These are phyloP conservation scores for Ustilago loliicola DNA, from an alignment of 1,284 basidiomycete genomes.

Conservation along the genomic window DNA sequence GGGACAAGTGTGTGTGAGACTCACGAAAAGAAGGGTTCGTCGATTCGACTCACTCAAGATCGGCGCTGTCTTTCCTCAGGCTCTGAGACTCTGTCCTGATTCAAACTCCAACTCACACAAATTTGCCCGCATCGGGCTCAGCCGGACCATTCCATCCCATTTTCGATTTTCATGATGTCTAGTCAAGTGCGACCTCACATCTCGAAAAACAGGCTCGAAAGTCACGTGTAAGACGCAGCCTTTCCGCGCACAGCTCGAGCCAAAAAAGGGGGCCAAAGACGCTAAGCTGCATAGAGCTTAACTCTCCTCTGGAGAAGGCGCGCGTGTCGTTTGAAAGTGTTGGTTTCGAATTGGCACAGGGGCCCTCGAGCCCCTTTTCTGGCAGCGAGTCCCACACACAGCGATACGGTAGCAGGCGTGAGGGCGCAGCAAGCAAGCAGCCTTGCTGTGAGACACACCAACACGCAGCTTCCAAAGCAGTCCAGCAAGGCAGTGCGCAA, in stretches of 20 bases:
- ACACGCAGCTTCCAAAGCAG: neutral
- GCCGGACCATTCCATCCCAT: conserved; percentile 10
- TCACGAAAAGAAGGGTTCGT: neutral
- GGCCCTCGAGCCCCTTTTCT: conserved; percentile 1
- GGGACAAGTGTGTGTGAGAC: conserved; percentile 17
- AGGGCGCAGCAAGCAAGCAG: neutral
- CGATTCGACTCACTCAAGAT: neutral
- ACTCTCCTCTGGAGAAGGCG: neutral
- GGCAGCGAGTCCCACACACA: neutral
- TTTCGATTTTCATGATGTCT: neutral
- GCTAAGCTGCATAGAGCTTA: neutral
- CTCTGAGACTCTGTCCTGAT: neutral
- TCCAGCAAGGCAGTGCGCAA: conserved; percentile 3
- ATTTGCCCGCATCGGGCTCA: conserved; percentile 24
- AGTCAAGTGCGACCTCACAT: neutral
- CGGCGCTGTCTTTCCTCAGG: neutral
- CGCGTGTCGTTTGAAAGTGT: conserved; percentile 3
- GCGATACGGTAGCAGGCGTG: no score
- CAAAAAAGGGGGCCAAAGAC: conserved; percentile 6
- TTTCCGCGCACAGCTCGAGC: neutral
- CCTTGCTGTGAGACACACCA: conserved; percentile 6
- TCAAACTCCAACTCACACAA: conserved; percentile 3
- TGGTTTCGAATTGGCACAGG: neutral
- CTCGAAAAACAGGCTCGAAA: neutral
- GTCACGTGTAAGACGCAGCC: conserved; percentile 15